phyloP scores from a whole-genome alignment of 2,329 filamentous ascomycete genomes.

The Cordyceps cicadae region DNA sequence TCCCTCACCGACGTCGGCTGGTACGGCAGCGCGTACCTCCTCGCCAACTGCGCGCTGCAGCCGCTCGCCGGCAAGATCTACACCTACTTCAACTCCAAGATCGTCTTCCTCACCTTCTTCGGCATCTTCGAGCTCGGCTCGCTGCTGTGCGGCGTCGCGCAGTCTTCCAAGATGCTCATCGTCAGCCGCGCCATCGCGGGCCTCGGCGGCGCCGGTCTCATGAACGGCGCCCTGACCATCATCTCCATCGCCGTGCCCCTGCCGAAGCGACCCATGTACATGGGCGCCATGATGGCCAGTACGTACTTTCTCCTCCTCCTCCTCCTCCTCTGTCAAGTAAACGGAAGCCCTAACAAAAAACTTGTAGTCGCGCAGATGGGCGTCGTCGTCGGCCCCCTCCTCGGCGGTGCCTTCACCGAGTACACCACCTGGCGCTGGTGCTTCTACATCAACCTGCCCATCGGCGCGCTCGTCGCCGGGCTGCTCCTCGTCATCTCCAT shows the following conservation, averaged over 20 bases:
- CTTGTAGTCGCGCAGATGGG: constrained; percentile 23
- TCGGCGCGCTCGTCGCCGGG: constrained; percentile 20
- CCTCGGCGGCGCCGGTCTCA: constrained; percentile 35
- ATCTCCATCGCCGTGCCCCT: constrained; percentile 19
- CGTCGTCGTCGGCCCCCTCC: constrained; percentile 36
- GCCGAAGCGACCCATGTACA: no score
- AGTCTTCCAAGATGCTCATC: constrained; percentile 38
- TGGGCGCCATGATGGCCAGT: no score
- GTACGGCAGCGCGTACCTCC: constrained; percentile 44
- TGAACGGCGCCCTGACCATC: constrained; percentile 27
- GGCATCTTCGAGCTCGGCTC: constrained; percentile 32
- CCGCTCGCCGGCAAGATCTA: constrained; percentile 46
- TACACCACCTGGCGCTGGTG: neutral
- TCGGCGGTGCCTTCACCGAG: constrained; percentile 34
- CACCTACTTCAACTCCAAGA: constrained; percentile 29
- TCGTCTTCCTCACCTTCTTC: constrained; percentile 25
- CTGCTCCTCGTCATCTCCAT: constrained; percentile 24
- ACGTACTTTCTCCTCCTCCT: no score
- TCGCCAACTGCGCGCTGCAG: constrained; percentile 41
- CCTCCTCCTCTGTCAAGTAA: no score
- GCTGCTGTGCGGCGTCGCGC: constrained; percentile 38
- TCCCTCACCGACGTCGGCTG: constrained; percentile 46
- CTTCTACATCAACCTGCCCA: constrained; percentile 2
- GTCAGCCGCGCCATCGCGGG: constrained; percentile 41
- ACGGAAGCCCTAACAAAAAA: no score